phyloP scores from a whole-genome alignment of 176 grass and related monocot genomes.

The Cenchrus fungigraminus region DNA sequence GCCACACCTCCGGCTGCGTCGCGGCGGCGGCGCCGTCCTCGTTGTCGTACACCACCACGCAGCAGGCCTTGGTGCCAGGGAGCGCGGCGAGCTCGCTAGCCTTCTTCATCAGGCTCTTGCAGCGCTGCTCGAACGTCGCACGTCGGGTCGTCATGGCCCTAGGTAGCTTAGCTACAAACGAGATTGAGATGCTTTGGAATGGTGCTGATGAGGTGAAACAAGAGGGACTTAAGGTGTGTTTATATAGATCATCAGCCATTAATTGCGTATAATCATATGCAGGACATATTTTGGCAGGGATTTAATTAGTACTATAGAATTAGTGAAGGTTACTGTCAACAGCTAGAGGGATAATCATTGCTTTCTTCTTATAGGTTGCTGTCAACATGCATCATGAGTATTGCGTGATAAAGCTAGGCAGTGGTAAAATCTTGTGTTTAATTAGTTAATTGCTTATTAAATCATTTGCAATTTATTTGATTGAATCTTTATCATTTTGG shows the following conservation, averaged over 20 bases:
- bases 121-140: constrained; percentile 3
- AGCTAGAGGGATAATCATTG: not conserved
- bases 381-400: too few species aligned
- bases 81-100: constrained; percentile 13
- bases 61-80: not conserved
- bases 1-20: constrained; percentile 11
- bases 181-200: too few species aligned
- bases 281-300: too few species aligned
- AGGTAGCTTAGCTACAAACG: too few species aligned
- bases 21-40: not conserved
- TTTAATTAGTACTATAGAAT: not conserved
- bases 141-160: not conserved
- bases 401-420: not conserved
- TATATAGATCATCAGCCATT: not conserved
- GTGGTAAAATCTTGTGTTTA: too few species aligned
- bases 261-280: not conserved
- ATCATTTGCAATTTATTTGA: too few species aligned
- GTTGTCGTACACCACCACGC: not conserved
- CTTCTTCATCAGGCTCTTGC: constrained; percentile 25
- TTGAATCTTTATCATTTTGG: too few species aligned
- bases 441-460: too few species aligned
- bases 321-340: not conserved
- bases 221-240: not conserved
- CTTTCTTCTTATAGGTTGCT: not conserved
- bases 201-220: too few species aligned